These are phyloP conservation scores for Chaetomium strumarium DNA, from an alignment of 2,329 filamentous ascomycete species.

Conservation along the genomic window DNA sequence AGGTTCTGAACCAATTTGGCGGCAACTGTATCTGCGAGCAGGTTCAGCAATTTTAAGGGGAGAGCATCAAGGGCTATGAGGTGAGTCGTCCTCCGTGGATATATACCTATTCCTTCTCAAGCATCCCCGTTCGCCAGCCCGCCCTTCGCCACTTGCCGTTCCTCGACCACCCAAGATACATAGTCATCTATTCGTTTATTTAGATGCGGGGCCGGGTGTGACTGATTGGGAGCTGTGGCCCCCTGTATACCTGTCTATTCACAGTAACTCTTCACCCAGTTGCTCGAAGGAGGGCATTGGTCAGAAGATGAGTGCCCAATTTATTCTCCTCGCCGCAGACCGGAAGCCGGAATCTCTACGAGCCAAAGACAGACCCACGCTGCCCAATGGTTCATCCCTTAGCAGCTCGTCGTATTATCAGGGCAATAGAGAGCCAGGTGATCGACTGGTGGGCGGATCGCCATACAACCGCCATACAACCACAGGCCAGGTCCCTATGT, in stretches of 20 bases:
- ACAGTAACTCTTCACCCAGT: background rate
- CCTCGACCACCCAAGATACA: background rate
- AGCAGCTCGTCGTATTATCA: background rate
- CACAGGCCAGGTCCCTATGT: background rate
- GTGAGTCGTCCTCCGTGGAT: background rate
- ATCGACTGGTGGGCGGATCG: background rate
- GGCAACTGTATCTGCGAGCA: background rate
- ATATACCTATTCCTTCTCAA: background rate
- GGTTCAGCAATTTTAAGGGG: background rate
- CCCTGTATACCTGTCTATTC: constrained; percentile 3
- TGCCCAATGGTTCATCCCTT: background rate
- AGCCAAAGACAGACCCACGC: background rate
- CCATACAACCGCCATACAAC: too few relatives aligned
- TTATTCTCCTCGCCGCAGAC: background rate
- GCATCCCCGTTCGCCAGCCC: background rate
- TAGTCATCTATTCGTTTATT: constrained; percentile 5
- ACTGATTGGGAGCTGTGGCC: background rate
- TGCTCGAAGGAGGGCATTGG: constrained; percentile 10
- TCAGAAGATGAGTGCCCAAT: background rate
- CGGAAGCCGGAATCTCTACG: background rate
- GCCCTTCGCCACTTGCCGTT: constrained; percentile 4
- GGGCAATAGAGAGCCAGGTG: background rate
- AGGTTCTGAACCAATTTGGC: background rate
- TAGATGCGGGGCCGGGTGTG: constrained; percentile 4
- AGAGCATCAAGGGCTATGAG: background rate